phyloP scores from a whole-genome alignment of 169 alveolate genomes.

The Plasmodium knowlesi region DNA sequence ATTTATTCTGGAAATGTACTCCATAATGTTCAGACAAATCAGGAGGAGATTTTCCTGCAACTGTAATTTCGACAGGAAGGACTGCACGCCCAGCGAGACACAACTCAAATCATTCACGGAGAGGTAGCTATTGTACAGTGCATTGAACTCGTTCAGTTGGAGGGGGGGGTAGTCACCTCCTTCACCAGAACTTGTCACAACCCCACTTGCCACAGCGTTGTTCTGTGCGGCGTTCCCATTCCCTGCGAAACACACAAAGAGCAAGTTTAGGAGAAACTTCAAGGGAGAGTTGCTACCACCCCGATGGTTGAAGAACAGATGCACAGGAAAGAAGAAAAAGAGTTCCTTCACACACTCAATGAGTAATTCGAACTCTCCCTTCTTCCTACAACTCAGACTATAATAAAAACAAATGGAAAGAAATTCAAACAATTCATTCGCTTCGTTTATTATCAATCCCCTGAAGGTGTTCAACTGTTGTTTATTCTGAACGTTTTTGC shows the following conservation, averaged over 20 bases:
- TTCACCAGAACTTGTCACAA: too few relatives aligned
- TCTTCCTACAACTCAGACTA: constrained; percentile 1
- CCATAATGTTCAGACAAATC: constrained; percentile 42
- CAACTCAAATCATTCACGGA: background rate
- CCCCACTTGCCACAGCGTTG: background rate
- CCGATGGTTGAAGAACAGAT: constrained; percentile 13
- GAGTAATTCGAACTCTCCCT: constrained; percentile 17
- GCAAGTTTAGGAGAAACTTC: constrained; percentile 25
- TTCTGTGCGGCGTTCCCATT: background rate
- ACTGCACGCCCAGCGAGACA: background rate
- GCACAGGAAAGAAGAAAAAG: constrained; percentile 50
- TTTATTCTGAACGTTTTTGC: background rate
- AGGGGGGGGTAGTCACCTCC: background rate
- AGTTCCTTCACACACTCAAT: constrained; percentile 56
- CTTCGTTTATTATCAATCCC: constrained; percentile 9
- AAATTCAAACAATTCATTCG: constrained; percentile 27
- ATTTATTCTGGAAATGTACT: constrained; percentile 34
- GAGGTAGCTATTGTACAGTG: background rate
- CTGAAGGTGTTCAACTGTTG: constrained; percentile 29
- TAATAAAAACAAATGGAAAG: constrained; percentile 18
- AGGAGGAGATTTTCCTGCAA: constrained; percentile 9
- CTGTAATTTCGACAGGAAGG: background rate
- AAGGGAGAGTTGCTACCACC: constrained; percentile 15
- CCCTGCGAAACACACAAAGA: background rate
- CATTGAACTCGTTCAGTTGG: background rate